These are phyloP conservation scores for Blastobotrys malaysiensis DNA, from an alignment of 1,139 yeast species.

Conservation along the genomic window DNA sequence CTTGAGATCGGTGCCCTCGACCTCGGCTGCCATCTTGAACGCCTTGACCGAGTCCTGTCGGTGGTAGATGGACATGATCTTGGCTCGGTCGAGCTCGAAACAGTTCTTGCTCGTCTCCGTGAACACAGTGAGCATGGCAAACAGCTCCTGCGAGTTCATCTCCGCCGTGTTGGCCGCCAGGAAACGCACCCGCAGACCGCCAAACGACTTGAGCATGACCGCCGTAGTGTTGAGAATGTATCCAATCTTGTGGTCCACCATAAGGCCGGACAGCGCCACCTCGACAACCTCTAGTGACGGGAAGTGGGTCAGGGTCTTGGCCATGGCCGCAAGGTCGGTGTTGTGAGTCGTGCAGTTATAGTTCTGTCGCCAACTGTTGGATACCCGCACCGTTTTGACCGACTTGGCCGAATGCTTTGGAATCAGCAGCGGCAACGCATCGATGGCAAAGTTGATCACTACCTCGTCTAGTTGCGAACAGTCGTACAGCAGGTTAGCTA, in stretches of 20 bases:
- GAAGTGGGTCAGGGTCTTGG: slow-evolving; percentile 2
- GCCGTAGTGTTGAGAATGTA: slow-evolving; percentile 7
- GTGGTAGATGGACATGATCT: slow-evolving; percentile 6
- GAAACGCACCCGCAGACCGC: slow-evolving; percentile 6
- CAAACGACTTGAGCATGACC: slow-evolving; percentile 2
- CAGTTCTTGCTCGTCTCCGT: background rate
- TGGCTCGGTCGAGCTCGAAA: slow-evolving; percentile 7
- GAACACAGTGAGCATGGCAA: slow-evolving; percentile 8
- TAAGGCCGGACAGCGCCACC: slow-evolving; percentile 8
- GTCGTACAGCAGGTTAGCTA: slow-evolving; percentile 4
- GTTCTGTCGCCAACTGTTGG: slow-evolving; percentile 8
- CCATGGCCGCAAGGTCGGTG: slow-evolving; percentile 7
- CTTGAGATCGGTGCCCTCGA: background rate
- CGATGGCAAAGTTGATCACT: slow-evolving; percentile 6
- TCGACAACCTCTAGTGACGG: slow-evolving; percentile 3
- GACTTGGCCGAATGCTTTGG: slow-evolving; percentile 6
- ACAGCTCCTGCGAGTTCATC: slow-evolving; percentile 3
- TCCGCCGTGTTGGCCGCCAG: slow-evolving; percentile 5
- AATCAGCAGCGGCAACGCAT: slow-evolving; percentile 6
- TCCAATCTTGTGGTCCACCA: background rate
- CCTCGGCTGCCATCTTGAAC: background rate
- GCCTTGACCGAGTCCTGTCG: background rate
- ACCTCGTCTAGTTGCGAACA: slow-evolving; percentile 2
- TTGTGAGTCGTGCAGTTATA: slow-evolving; percentile 6
- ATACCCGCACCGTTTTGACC: slow-evolving; percentile 5